A percentile compares a stretch with the other conserved stretches of the same genome.
Evolutionary conservation across 805 yeast genomes (phyloP).

Genomic region (Candida verbasci): DNA sequence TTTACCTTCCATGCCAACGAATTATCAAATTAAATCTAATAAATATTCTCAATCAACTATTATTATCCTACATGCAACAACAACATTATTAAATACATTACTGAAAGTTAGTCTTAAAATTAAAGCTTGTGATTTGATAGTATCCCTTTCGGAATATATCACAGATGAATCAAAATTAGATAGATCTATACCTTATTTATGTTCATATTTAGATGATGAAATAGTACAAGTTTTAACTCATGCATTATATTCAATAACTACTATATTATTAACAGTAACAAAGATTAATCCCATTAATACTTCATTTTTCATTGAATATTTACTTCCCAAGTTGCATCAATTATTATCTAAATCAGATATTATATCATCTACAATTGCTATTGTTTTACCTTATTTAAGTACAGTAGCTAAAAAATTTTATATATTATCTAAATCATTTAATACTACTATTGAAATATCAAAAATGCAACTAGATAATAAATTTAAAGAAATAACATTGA

Average conservation of each 20-base stretch:
- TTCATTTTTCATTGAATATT: conserved; percentile 74
- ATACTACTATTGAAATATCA: conserved; percentile 22
- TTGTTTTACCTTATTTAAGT: conserved; percentile 70
- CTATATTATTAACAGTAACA: conserved; percentile 59
- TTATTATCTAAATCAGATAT: conserved; percentile 12
- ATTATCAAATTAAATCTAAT: conserved; percentile 23
- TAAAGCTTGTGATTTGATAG: conserved; percentile 70
- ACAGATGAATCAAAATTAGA: conserved; percentile 84
- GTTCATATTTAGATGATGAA: conserved; percentile 52
- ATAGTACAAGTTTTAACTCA: conserved; percentile 57
- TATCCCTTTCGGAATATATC: conserved; percentile 70
- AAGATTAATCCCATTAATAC: conserved; percentile 71
- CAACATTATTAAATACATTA: conserved; percentile 59
- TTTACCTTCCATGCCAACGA: conserved; percentile 46
- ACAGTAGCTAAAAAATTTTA: conserved; percentile 58
- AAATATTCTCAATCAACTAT: conserved; percentile 37
- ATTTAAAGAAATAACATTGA: conserved; percentile 62
- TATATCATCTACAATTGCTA: conserved; percentile 44
- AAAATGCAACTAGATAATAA: conserved; percentile 44
- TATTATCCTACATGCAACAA: conserved; percentile 52
- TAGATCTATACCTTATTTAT: conserved; percentile 75
- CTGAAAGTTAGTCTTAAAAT: conserved; percentile 55
- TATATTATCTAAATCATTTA: conserved; percentile 53
- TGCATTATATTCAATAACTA: conserved; percentile 64
- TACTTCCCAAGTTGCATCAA: conserved; percentile 59